phyloP scores from a whole-genome alignment of 306 rosid species.

The Citrullus amarus region DNA sequence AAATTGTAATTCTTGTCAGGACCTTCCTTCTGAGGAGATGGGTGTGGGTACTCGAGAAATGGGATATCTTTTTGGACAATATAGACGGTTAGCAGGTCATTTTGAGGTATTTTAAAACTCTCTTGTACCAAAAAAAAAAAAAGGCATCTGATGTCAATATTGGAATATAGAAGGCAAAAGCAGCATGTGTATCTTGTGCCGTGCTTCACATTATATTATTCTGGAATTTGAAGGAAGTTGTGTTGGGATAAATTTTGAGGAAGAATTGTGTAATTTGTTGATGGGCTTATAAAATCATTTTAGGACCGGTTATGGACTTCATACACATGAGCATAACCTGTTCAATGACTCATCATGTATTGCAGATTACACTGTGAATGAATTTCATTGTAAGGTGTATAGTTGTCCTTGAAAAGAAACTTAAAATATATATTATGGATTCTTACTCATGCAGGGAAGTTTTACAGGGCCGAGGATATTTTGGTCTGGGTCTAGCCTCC shows the following conservation, averaged over 20 bases:
- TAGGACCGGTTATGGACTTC: background rate
- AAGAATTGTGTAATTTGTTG: background rate
- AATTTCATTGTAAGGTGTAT: background rate
- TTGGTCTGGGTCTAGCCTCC: constrained; percentile 98
- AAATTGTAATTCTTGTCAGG: constrained; percentile 39
- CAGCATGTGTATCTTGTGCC: constrained; percentile 3
- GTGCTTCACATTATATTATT: background rate
- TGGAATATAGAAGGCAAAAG: background rate
- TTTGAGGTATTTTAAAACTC: constrained; percentile 53
- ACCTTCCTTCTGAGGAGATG: constrained; percentile 98
- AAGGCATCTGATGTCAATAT: background rate
- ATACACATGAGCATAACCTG: background rate
- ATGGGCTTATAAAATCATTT: background rate
- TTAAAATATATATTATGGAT: constrained; percentile 10
- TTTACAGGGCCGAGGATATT: constrained; percentile 97
- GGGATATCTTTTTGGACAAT: constrained; percentile 99
- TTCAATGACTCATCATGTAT: background rate
- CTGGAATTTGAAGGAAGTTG: background rate
- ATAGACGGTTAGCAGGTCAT: constrained; percentile 88
- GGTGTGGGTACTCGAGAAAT: constrained; percentile 99
- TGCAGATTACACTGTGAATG: constrained; percentile 7
- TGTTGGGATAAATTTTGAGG: background rate
- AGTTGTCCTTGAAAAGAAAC: constrained; percentile 12
- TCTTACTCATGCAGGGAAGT: constrained; percentile 87
- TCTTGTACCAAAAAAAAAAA: background rate